Percentiles rank a stretch among this genome's conserved stretches.
Evolutionary conservation across 2,329 filamentous ascomycete species (phyloP).

Genomic region (Raffaelea albimanens): DNA sequence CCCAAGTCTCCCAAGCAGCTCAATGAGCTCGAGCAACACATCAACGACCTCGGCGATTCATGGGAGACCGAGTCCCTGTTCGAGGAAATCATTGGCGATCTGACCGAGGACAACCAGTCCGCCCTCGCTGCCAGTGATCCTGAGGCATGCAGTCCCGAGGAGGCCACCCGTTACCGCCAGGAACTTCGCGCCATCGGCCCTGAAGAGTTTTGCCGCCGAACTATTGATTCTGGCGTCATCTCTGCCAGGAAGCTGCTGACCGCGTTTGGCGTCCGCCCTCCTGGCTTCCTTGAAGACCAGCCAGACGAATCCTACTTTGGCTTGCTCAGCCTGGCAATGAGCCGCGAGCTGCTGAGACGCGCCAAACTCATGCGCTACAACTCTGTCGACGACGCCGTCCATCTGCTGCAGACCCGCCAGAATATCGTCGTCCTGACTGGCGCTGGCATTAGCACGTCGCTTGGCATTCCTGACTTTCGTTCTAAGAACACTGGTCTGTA

Average conservation of each 20-base stretch:
- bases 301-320: slow-evolving; percentile 68
- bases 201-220: slow-evolving; percentile 64
- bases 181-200: slow-evolving; percentile 70
- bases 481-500: slow-evolving; percentile 91
- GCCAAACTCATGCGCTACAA: slow-evolving; percentile 74
- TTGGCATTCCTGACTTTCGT: slow-evolving; percentile 94
- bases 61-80: slow-evolving; percentile 59
- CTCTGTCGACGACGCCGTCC: slow-evolving; percentile 77
- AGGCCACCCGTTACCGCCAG: slow-evolving; percentile 59
- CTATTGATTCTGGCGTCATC: slow-evolving; percentile 58
- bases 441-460: slow-evolving; percentile 90
- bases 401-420: slow-evolving; percentile 59
- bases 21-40: slow-evolving; percentile 39
- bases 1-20: slow-evolving; percentile 12
- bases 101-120: slow-evolving; percentile 39
- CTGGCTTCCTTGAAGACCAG: slow-evolving; percentile 61
- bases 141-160: slow-evolving; percentile 54
- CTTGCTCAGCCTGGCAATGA: slow-evolving; percentile 67
- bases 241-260: slow-evolving; percentile 76
- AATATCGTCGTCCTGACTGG: slow-evolving; percentile 94
- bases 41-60: slow-evolving; percentile 41
- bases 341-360: slow-evolving; percentile 71
- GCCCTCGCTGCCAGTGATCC: slow-evolving; percentile 25
- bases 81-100: slow-evolving; percentile 50
- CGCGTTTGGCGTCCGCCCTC: slow-evolving; percentile 71